Percentiles rank a stretch among this genome's conserved stretches.
These are phyloP conservation scores for Mucor velutinosus DNA, from an alignment of 371 early-diverging fungal genomes.

Conservation along the genomic window DNA sequence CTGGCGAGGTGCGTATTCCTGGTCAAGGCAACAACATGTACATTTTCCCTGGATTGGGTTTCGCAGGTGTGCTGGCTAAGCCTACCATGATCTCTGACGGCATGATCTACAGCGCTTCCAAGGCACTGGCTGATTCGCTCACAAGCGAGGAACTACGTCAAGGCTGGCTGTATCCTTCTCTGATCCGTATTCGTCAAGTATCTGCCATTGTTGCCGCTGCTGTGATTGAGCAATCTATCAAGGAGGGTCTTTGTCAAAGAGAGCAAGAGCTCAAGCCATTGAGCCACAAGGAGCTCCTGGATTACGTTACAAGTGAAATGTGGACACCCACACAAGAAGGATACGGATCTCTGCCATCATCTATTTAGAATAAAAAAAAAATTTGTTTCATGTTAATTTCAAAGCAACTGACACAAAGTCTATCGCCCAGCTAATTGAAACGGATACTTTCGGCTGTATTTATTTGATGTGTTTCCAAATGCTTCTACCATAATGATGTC, in stretches of 20 bases:
- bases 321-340: slow-evolving; percentile 11
- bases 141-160: slow-evolving; percentile 64
- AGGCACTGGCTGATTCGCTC: slow-evolving; percentile 76
- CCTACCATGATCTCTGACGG: slow-evolving; percentile 70
- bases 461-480: not conserved
- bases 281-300: slow-evolving; percentile 11
- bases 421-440: not conserved
- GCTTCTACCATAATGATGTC: not conserved
- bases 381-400: not conserved
- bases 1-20: slow-evolving; percentile 60
- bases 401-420: not conserved
- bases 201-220: slow-evolving; percentile 76
- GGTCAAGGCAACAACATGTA: slow-evolving; percentile 96
- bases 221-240: slow-evolving; percentile 66
- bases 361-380: not conserved
- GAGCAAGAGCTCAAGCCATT: not conserved
- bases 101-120: slow-evolving; percentile 81
- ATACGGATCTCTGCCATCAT: not conserved
- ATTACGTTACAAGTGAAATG: slow-evolving; percentile 19
- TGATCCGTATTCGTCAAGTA: slow-evolving; percentile 83
- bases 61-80: slow-evolving; percentile 76
- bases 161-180: slow-evolving; percentile 79
- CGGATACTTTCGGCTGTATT: not conserved
- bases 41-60: slow-evolving; percentile 89
- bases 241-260: slow-evolving; percentile 51